These are phyloP conservation scores for Daldinia concentrica DNA, from an alignment of 495 filamentous ascomycete species.

Conservation along the genomic window DNA sequence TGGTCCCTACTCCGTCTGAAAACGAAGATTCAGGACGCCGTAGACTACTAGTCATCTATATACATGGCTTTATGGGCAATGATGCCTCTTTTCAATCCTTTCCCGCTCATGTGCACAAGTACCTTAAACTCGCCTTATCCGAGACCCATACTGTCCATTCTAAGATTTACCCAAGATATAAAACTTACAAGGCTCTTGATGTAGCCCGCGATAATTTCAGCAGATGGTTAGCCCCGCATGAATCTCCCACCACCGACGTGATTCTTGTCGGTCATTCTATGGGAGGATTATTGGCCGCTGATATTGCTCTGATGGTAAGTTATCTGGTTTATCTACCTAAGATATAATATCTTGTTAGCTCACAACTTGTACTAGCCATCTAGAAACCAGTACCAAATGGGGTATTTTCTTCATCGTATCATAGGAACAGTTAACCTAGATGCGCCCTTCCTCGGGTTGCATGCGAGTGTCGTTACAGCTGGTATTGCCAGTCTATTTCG, in stretches of 20 bases:
- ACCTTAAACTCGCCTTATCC: constrained; percentile 71
- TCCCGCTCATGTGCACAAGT: constrained; percentile 84
- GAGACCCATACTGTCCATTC: constrained; percentile 85
- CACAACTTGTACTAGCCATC: constrained; percentile 37
- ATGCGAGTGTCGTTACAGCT: constrained; percentile 83
- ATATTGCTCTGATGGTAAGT: constrained; percentile 73
- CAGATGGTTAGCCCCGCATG: constrained; percentile 81
- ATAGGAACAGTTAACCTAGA: constrained; percentile 87
- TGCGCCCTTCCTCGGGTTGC: constrained; percentile 86
- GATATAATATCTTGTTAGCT: constrained; percentile 23
- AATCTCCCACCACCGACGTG: constrained; percentile 77
- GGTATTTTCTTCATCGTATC: constrained; percentile 75
- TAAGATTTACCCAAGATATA: constrained; percentile 92
- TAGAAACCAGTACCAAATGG: constrained; percentile 27
- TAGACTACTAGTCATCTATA: constrained; percentile 80
- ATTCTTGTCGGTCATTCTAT: constrained; percentile 90
- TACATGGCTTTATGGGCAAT: constrained; percentile 94
- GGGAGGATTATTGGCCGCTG: constrained; percentile 84
- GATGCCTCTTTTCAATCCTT: constrained; percentile 89
- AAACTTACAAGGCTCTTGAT: constrained; percentile 77
- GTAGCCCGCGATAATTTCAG: constrained; percentile 84
- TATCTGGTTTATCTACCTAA: constrained; percentile 1
- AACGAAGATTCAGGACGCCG: constrained; percentile 56
- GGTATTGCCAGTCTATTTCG: constrained; percentile 82
- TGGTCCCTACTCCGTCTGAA: constrained; percentile 59